Percentiles rank a stretch among this genome's conserved stretches.
phyloP scores from a whole-genome alignment of 176 grass and related monocot species.

The Cymbopogon citratus region DNA sequence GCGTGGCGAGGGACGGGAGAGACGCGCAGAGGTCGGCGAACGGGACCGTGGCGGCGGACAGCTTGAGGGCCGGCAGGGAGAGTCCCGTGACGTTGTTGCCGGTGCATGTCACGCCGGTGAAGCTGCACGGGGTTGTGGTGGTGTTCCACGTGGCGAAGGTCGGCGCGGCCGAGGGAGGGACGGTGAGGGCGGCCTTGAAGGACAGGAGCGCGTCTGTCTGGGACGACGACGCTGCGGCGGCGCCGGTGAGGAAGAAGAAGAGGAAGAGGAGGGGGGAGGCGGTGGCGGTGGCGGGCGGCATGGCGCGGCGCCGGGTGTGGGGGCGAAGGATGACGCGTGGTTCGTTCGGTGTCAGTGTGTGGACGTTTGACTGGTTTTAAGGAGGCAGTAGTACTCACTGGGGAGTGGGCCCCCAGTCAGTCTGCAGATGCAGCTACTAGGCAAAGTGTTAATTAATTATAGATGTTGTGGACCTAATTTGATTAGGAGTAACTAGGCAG shows the following conservation, averaged over 20 bases:
- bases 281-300: conserved; percentile 39
- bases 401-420: background rate
- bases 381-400: background rate
- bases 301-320: conserved; percentile 25
- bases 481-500: background rate
- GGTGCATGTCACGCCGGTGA: conserved; percentile 53
- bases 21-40: conserved; percentile 46
- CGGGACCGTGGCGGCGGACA: conserved; percentile 12
- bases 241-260: background rate
- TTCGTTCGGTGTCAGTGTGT: conserved; percentile 13
- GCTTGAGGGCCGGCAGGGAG: background rate
- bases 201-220: conserved; percentile 43
- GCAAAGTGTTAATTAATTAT: background rate
- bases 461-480: background rate
- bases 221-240: background rate
- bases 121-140: conserved; percentile 34
- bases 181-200: conserved; percentile 51
- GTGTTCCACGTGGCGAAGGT: conserved; percentile 55
- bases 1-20: conserved; percentile 26
- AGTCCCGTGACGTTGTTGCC: conserved; percentile 24
- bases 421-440: background rate
- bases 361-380: conserved; percentile 31
- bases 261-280: background rate
- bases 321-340: background rate
- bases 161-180: background rate